Evolutionary conservation across 2,329 filamentous ascomycete genomes (phyloP), one percentile per base, ranked within the genome.

Genomic region (Grosmannia clavigera): DNA sequence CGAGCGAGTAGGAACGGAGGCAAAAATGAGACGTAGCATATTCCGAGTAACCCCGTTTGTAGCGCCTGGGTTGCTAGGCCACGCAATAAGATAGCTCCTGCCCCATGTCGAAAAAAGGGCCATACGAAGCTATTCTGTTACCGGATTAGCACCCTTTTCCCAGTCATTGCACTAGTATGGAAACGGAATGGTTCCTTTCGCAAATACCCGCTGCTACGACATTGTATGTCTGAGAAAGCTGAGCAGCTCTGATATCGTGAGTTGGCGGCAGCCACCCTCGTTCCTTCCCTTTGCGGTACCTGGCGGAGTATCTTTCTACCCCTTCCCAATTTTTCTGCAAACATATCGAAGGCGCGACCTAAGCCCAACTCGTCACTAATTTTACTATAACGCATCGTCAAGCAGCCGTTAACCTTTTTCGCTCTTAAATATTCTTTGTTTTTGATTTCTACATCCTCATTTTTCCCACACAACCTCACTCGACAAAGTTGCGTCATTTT

Each of bases 171-270:
- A 19, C 55, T 57, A 57, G 14, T n/a, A 27, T 14, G 4, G 3
- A 57, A 22, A 22, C 3, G 55, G 40, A 40, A 3, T 48, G 16
- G 40, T 10, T 19, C 16, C 16, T 12, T n/a, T 57, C 55, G 40
- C 55, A 46, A 48, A 57, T 57, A 57, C 55, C 55, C 55, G 55
- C 55, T 57, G 35, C 33, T 56, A 56, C 54, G 22, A 35, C 54
- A 43, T 56, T 38, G 10, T 43, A 14, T 46, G 53, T 55, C 25
- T 56, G 35, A 29, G 35, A 56, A 25, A 56, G 38, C n/a, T 29
- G 25, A 38, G 52, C 31, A 54, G 29, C 31, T 38, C 22, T 35
- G 52, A 31, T 55, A 56, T 56, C 54, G 54, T 40, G 54, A 56
- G 54, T n/a, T 55, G 54, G 53, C 54, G 22, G 22, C 22, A 22